phyloP scores from a whole-genome alignment of 306 rosid species.

The Bauhinia variegata region DNA sequence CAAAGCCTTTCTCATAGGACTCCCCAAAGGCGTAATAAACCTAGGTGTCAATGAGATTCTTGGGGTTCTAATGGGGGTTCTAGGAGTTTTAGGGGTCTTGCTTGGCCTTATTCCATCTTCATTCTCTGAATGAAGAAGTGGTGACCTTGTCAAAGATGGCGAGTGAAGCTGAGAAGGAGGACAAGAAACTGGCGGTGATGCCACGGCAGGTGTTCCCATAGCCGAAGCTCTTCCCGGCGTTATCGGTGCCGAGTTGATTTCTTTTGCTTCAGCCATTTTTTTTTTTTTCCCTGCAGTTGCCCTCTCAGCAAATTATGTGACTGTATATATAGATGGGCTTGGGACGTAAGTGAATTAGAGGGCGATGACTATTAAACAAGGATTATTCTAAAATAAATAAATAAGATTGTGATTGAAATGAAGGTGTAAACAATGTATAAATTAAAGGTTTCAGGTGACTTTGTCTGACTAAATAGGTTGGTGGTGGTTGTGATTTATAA shows the following conservation, averaged over 20 bases:
- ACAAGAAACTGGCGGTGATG: constrained; percentile 55
- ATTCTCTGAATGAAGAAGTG: constrained; percentile 44
- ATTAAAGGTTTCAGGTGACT: constrained; percentile 35
- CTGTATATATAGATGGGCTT: constrained; percentile 26
- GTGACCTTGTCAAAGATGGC: constrained; percentile 56
- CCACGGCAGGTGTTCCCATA: constrained; percentile 35
- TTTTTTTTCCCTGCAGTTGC: no score
- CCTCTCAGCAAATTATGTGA: no score
- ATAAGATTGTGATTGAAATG: constrained; percentile 4
- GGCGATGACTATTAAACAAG: background rate
- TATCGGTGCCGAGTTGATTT: constrained; percentile 69
- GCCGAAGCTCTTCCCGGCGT: constrained; percentile 54
- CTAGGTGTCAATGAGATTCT: constrained; percentile 49
- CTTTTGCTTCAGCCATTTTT: constrained; percentile 53
- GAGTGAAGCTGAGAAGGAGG: constrained; percentile 72
- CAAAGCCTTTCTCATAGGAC: constrained; percentile 52
- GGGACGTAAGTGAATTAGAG: background rate
- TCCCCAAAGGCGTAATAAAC: constrained; percentile 54
- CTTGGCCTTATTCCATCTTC: constrained; percentile 32
- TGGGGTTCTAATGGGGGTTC: constrained; percentile 58
- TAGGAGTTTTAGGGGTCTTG: constrained; percentile 62
- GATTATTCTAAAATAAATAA: background rate
- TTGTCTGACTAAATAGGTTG: constrained; percentile 38
- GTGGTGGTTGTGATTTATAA: constrained; percentile 5
- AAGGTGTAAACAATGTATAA: constrained; percentile 12